A percentile compares a stretch with the other conserved stretches of the same genome.
phyloP scores from a whole-genome alignment of 257 asterid species.

The Solanum chilense region DNA sequence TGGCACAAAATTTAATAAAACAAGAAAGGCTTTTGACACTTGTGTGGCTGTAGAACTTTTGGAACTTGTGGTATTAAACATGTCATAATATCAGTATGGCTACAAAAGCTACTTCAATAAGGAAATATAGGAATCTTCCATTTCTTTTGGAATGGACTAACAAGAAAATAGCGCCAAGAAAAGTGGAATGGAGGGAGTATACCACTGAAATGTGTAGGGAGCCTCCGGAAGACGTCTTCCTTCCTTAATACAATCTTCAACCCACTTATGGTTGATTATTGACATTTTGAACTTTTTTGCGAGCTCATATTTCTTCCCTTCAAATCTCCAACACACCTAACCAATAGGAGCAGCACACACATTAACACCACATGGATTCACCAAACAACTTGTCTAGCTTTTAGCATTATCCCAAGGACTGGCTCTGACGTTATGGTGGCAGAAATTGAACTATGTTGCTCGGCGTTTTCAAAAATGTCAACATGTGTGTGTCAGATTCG shows the following conservation, averaged over 20 bases:
- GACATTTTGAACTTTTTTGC: conserved; percentile 21
- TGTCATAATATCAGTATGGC: background rate
- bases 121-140: background rate
- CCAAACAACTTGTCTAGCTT: conserved; percentile 35
- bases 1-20: background rate
- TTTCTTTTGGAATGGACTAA: background rate
- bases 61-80: background rate
- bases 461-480: too few species aligned
- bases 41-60: background rate
- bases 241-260: conserved; percentile 67
- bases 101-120: background rate
- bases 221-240: conserved; percentile 53
- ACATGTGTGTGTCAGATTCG: too few species aligned
- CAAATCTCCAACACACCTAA: conserved; percentile 37
- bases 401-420: background rate
- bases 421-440: background rate
- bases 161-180: background rate
- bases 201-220: conserved; percentile 55
- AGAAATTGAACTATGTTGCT: background rate
- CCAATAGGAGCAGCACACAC: conserved; percentile 44
- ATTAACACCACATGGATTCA: conserved; percentile 27
- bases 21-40: background rate
- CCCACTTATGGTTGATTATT: conserved; percentile 77
- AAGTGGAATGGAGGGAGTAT: background rate
- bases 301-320: conserved; percentile 17